Conservation (phyloP, 768 basidiomycete species). For the Trametes gibbosa region DNA sequence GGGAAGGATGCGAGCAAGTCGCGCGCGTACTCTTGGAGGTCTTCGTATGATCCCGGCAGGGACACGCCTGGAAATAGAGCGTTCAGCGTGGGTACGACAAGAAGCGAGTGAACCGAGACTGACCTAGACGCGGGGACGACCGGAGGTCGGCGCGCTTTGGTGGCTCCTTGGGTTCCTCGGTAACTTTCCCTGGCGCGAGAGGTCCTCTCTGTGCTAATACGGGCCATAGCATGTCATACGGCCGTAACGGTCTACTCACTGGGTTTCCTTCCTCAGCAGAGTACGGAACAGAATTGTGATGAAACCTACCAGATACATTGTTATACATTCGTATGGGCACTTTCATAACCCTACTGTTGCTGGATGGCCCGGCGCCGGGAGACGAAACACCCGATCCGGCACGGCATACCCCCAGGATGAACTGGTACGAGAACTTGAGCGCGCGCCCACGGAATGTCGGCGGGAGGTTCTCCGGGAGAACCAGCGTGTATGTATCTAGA, state of each 20-base stretch:
- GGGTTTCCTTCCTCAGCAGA: neutral
- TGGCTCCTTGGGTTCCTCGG: conserved; percentile 5
- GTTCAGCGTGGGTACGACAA: neutral
- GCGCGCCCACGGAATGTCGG: conserved; percentile 88
- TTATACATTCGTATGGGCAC: conserved; percentile 92
- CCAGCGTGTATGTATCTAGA: conserved; percentile 76
- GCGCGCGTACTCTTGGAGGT: conserved; percentile 52
- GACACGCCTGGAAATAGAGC: neutral
- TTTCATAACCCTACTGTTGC: conserved; percentile 77
- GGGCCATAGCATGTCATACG: conserved; percentile 87
- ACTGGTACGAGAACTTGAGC: conserved; percentile 84
- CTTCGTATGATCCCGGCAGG: conserved; percentile 36
- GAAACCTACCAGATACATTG: conserved; percentile 66
- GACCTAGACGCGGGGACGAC: conserved; percentile 2
- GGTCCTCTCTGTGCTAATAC: conserved; percentile 32
- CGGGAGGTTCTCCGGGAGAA: conserved; percentile 76
- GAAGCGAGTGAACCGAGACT: neutral
- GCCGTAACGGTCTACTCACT: conserved; percentile 51
- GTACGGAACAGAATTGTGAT: neutral
- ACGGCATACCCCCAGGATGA: conserved; percentile 85
- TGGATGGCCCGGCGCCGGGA: conserved; percentile 38
- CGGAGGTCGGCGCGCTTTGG: neutral
- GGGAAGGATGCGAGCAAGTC: conserved; percentile 49
- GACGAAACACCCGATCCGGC: conserved; percentile 33
- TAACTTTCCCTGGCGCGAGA: conserved; percentile 10